Percentiles rank a stretch among this genome's conserved stretches.
These are phyloP conservation scores for Candida anutae DNA, from an alignment of 1,139 yeast species.

Conservation along the genomic window DNA sequence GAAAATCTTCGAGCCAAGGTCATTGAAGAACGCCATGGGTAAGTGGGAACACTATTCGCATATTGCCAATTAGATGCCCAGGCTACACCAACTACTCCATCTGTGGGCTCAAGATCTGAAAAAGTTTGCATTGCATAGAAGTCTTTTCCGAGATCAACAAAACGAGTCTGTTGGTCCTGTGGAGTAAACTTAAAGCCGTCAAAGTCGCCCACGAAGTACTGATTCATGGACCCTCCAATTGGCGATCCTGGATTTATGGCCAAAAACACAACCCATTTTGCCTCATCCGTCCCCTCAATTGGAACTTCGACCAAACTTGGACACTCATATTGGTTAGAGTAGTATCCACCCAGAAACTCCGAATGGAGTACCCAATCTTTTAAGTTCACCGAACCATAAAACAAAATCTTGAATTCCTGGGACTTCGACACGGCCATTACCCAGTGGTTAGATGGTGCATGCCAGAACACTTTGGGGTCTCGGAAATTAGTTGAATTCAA, in stretches of 20 bases:
- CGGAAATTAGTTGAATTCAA: background rate
- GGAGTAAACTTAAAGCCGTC: conserved; percentile 1
- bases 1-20: background rate
- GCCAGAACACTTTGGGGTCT: conserved; percentile 1
- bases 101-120: background rate
- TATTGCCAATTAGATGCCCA: conserved; percentile 1
- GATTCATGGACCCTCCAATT: conserved; percentile 1
- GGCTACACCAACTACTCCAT: conserved; percentile 1
- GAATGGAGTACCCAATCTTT: background rate
- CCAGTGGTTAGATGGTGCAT: background rate
- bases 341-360: background rate
- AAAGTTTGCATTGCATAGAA: conserved; percentile 1
- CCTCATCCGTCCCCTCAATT: background rate
- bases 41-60: background rate
- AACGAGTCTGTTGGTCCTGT: conserved; percentile 1
- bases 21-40: conserved; percentile 1
- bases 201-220: conserved; percentile 1
- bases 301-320: conserved; percentile 1
- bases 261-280: conserved; percentile 1
- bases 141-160: conserved; percentile 1
- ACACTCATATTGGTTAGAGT: conserved; percentile 1
- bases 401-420: conserved; percentile 1
- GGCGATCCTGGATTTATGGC: conserved; percentile 1
- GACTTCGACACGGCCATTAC: background rate
- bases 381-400: conserved; percentile 1